Conservation (phyloP, 202 grass and related monocot species). For the Schoenoplectus triqueter region DNA sequence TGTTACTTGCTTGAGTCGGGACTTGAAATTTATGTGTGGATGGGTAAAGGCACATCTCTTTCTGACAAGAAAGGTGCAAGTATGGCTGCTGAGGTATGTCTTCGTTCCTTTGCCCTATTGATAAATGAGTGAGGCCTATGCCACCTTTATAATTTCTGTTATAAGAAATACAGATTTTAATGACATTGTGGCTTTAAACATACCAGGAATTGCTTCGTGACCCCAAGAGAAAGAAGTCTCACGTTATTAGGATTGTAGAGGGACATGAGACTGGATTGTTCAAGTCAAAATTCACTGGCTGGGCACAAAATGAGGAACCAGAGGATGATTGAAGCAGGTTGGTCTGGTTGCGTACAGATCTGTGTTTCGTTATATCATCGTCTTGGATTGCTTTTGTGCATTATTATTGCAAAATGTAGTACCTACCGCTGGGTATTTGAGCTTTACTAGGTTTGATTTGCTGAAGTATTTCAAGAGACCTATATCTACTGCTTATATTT, state of each 20-base stretch:
- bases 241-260: conserved; percentile 79
- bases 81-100: conserved; percentile 73
- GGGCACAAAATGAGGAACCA: conserved; percentile 41
- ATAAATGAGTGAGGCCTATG: background rate
- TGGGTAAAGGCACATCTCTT: conserved; percentile 77
- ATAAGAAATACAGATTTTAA: background rate
- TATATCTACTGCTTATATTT: conserved; percentile 16
- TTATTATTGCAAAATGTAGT: conserved; percentile 12
- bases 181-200: background rate
- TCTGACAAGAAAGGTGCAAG: conserved; percentile 80
- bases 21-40: conserved; percentile 79
- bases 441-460: background rate
- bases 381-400: background rate
- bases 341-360: background rate
- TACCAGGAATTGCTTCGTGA: conserved; percentile 75
- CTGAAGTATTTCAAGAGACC: conserved; percentile 16
- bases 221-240: conserved; percentile 46
- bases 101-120: background rate
- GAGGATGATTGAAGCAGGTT: conserved; percentile 31
- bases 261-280: conserved; percentile 76
- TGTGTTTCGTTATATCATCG: conserved; percentile 1
- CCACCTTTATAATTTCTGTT: background rate
- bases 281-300: conserved; percentile 80
- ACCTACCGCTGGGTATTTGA: background rate
- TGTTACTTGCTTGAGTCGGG: conserved; percentile 79